phyloP scores from a whole-genome alignment of 1,139 yeast genomes.

The Lodderomyces orthopsilosis region DNA sequence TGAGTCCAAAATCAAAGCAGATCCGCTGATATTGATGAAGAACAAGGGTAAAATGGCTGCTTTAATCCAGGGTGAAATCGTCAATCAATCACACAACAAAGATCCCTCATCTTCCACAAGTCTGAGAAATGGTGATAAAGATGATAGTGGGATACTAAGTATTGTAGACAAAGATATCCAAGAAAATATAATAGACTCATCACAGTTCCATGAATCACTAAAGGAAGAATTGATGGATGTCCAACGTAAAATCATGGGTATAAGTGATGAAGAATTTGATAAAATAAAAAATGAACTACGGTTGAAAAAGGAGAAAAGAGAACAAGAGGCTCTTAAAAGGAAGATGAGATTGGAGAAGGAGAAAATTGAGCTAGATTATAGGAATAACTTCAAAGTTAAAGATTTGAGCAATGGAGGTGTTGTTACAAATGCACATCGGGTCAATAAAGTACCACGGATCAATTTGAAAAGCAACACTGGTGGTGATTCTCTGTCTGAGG shows the following conservation, averaged over 20 bases:
- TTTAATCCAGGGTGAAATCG: constrained; percentile 48
- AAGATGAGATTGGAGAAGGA: constrained; percentile 11
- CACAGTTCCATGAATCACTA: constrained; percentile 36
- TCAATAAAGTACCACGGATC: constrained; percentile 33
- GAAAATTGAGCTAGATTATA: constrained; percentile 13
- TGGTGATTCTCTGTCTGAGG: not conserved
- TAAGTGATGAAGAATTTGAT: constrained; percentile 42
- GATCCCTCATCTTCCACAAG: not conserved
- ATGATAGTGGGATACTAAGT: constrained; percentile 20
- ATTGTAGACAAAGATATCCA: constrained; percentile 48
- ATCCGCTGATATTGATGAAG: constrained; percentile 47
- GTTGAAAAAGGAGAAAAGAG: constrained; percentile 11
- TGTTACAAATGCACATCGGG: constrained; percentile 16
- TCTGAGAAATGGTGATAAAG: constrained; percentile 6
- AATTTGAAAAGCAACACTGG: constrained; percentile 17
- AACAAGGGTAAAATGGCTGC: constrained; percentile 55
- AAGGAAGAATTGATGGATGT: constrained; percentile 36
- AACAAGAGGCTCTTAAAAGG: constrained; percentile 5
- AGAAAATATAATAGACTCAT: constrained; percentile 45
- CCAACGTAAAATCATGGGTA: constrained; percentile 31
- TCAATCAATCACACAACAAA: constrained; percentile 2
- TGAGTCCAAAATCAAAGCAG: constrained; percentile 45
- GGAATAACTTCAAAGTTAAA: constrained; percentile 28
- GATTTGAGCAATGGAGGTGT: constrained; percentile 15
- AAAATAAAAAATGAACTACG: constrained; percentile 14